Evolutionary conservation across 1,284 basidiomycete species (phyloP), one percentile per base, ranked within the genome.

Genomic region (Peniophora sp.): DNA sequence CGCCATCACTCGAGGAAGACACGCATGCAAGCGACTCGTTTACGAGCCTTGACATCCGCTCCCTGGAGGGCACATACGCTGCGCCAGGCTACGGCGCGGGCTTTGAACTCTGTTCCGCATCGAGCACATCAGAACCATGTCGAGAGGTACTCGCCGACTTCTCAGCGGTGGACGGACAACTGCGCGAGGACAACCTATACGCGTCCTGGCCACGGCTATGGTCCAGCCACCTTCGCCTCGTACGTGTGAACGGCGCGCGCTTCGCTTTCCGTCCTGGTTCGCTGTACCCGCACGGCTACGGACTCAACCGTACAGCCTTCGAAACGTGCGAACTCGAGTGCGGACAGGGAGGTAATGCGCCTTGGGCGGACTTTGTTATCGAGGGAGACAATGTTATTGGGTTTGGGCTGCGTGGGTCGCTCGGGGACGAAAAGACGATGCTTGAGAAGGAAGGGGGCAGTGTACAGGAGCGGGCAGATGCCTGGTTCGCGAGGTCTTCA

Each of bases 241-340:
- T 23, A 12, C 56, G 57, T 38, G 38, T 38, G 16, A 36, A 43
- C 8, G 48, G 43, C 6, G 45, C 55, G 34, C 48, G 39, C 22
- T 63, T 62, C 49, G 22, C 39, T 10, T 41, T 61, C 11, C 23
- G 46, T 5, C 47, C 54, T 11, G 54, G 57, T 16, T 49, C 51
- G 16, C 47, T 65, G 9, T 64, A 60, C 53, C 59, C 59, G 9
- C 27, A 55, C 11, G 63, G 63, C 3, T 64, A 60, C 48, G 62
- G 64, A 9, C 50, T 49, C 32, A 53, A 63, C 47, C 52, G 48
- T 39, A 60, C 53, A 10, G 52, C 63, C 17, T 64, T 64, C 46
- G 57, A 55, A 48, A 48, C 46, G 34, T 25, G 47, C n/a, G 36
- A 34, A 23, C 5, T 32, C 12, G 6, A 12, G 27, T 32, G 27